These are phyloP conservation scores for Monosporozyma servazzii DNA, from an alignment of 805 yeast species.

Conservation along the genomic window DNA sequence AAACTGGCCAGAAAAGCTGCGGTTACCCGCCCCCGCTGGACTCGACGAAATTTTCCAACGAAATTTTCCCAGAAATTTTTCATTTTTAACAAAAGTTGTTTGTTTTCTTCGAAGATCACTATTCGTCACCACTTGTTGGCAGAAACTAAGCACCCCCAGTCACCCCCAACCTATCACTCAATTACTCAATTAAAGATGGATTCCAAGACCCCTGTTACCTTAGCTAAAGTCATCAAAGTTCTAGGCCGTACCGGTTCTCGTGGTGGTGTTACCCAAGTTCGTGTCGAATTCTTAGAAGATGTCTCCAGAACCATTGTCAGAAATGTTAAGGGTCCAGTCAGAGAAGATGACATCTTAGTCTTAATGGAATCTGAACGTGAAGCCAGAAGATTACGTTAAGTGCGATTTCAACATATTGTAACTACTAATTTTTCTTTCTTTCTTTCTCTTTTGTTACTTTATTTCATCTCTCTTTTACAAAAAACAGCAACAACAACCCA, in stretches of 20 bases:
- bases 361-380: slow-evolving; percentile 99
- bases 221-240: slow-evolving; percentile 98
- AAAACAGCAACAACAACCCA: too few species aligned
- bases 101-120: background rate
- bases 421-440: background rate
- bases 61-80: too few species aligned
- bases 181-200: slow-evolving; percentile 22
- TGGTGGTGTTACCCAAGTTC: slow-evolving; percentile 99
- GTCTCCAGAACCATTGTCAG: slow-evolving; percentile 92
- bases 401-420: background rate
- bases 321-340: slow-evolving; percentile 96
- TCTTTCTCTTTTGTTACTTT: too few species aligned
- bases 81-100: too few species aligned
- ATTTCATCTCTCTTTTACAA: background rate
- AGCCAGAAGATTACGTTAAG: slow-evolving; percentile 87
- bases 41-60: too few species aligned
- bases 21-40: too few species aligned
- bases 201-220: slow-evolving; percentile 85
- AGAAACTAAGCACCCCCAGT: background rate
- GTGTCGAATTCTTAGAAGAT: slow-evolving; percentile 94
- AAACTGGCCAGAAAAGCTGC: too few species aligned
- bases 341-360: slow-evolving; percentile 96
- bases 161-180: background rate
- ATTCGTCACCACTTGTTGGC: background rate
- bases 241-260: slow-evolving; percentile 99